Conservation (phyloP, 768 basidiomycete genomes). For the Holtermannia corniformis region DNA sequence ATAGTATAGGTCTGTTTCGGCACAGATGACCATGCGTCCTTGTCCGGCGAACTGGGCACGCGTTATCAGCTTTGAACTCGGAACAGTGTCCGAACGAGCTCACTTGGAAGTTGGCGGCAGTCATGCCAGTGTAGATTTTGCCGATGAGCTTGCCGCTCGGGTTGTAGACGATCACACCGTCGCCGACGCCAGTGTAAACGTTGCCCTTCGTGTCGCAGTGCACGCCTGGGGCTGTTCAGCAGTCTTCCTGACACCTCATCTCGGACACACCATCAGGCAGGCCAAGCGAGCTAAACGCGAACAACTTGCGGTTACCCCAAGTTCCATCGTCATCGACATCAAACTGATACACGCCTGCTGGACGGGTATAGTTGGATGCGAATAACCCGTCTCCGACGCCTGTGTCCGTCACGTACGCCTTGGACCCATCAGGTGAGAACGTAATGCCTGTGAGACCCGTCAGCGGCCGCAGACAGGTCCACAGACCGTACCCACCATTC, state of each 20-base stretch:
- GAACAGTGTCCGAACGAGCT: background rate
- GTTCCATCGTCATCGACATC: conserved; percentile 30
- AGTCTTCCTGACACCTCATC: background rate
- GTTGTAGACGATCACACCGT: conserved; percentile 35
- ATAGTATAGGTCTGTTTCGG: conserved; percentile 31
- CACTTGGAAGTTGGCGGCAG: conserved; percentile 29
- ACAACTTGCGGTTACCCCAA: conserved; percentile 20
- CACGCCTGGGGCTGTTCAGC: conserved; percentile 14
- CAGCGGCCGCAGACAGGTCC: background rate
- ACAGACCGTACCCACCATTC: conserved; percentile 47
- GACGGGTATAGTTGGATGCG: conserved; percentile 44
- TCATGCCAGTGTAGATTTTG: conserved; percentile 32
- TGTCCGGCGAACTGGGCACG: conserved; percentile 26
- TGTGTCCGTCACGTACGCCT: conserved; percentile 52
- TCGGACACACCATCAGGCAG: conserved; percentile 24
- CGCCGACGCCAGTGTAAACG: conserved; percentile 31
- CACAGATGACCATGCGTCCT: conserved; percentile 33
- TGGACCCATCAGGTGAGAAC: conserved; percentile 56
- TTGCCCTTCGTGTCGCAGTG: conserved; percentile 33
- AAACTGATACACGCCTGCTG: conserved; percentile 53
- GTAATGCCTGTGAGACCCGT: conserved; percentile 48
- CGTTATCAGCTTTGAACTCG: background rate
- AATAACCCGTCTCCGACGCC: conserved; percentile 23
- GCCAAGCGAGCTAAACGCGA: conserved; percentile 28
- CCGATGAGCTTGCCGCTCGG: conserved; percentile 33